Conservation (phyloP, 768 basidiomycete species). For the Mycena crocata region DNA sequence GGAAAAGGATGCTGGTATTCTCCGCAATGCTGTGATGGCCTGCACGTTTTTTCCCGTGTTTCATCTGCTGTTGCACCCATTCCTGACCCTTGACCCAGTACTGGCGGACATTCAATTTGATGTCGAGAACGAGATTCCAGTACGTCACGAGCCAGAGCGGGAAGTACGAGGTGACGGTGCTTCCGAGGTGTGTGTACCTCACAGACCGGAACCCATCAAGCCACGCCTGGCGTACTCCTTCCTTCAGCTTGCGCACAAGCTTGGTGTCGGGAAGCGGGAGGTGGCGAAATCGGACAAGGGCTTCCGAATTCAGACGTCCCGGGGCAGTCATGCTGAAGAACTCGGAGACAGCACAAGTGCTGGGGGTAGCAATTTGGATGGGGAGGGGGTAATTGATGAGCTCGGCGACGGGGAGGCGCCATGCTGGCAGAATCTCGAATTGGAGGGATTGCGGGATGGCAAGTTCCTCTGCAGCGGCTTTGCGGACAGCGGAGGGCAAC, state of each 20-base stretch:
- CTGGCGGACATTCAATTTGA: not conserved
- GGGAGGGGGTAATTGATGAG: too few species aligned
- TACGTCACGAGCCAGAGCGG: constrained; percentile 7
- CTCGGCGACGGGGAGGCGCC: not conserved
- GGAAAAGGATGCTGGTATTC: not conserved
- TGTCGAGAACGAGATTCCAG: not conserved
- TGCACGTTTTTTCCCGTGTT: not conserved
- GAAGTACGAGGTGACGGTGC: not conserved
- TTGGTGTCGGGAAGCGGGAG: constrained; percentile 11
- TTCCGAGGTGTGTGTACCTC: constrained; percentile 4
- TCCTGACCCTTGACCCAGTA: not conserved
- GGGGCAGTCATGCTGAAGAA: constrained; percentile 15
- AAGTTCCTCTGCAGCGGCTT: not conserved
- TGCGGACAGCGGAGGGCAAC: not conserved
- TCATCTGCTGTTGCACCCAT: not conserved
- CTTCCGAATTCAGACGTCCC: not conserved
- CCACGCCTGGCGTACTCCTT: not conserved
- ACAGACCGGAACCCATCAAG: constrained; percentile 10
- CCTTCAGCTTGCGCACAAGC: not conserved
- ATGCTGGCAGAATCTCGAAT: not conserved
- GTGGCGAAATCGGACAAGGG: constrained; percentile 5
- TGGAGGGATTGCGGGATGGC: constrained; percentile 10
- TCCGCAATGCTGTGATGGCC: not conserved
- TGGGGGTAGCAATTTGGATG: too few species aligned
- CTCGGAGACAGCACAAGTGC: too few species aligned